These are phyloP conservation scores for Crassisporium funariophilum DNA, from an alignment of 768 basidiomycete species.

Conservation along the genomic window DNA sequence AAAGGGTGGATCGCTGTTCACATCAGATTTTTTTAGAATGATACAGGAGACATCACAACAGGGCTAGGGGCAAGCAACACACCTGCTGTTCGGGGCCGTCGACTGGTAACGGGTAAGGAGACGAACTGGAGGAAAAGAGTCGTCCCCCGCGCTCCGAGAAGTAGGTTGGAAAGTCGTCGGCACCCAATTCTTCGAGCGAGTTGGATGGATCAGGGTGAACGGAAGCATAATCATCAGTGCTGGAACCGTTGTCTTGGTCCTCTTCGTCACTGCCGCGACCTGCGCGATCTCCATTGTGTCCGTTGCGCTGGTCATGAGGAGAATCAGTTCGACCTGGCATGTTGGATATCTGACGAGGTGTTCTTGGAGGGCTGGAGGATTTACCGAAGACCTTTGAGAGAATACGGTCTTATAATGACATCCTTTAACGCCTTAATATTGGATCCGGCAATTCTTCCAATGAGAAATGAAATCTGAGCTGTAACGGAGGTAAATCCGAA, in stretches of 20 bases:
- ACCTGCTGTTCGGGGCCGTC: slow-evolving; percentile 74
- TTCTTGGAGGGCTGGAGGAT: no score
- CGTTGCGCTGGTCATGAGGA: slow-evolving; percentile 4
- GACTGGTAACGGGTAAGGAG: slow-evolving; percentile 74
- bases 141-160: slow-evolving; percentile 61
- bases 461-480: no score
- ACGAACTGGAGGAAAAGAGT: slow-evolving; percentile 68
- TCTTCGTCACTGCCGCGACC: neutral
- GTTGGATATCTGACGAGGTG: no score
- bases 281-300: neutral
- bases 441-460: slow-evolving; percentile 15
- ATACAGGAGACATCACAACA: neutral
- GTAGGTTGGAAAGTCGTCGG: slow-evolving; percentile 59
- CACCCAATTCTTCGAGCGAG: slow-evolving; percentile 39
- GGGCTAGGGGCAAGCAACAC: slow-evolving; percentile 27
- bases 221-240: slow-evolving; percentile 2
- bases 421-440: slow-evolving; percentile 15
- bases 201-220: slow-evolving; percentile 14
- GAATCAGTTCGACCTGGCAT: neutral
- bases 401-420: slow-evolving; percentile 4
- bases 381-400: no score
- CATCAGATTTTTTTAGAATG: slow-evolving; percentile 3
- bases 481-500: no score
- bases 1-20: slow-evolving; percentile 52
- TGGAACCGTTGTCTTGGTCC: neutral